Percentiles rank a stretch among this genome's conserved stretches.
Evolutionary conservation across 495 filamentous ascomycete genomes (phyloP).

Genomic region (Choiromyces venosus): DNA sequence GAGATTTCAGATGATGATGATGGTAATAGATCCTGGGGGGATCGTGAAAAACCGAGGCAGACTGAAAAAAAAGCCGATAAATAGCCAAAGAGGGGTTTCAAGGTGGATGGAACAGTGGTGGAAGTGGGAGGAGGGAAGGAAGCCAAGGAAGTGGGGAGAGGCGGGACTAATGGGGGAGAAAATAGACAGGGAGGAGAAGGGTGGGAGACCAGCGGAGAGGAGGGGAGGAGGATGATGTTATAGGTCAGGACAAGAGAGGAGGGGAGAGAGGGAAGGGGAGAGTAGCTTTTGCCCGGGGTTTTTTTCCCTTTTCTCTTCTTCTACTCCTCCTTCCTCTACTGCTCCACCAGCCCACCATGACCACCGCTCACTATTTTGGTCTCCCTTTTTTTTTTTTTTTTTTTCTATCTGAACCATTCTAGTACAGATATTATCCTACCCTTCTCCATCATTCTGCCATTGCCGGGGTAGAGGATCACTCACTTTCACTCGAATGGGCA

Average conservation of each 20-base stretch:
- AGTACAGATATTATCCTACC: not conserved
- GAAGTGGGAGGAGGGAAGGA: not conserved
- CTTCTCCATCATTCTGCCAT: not conserved
- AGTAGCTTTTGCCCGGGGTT: not conserved
- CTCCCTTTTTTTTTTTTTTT: not conserved
- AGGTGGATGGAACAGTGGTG: not conserved
- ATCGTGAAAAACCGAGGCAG: not conserved
- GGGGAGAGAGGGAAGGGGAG: not conserved
- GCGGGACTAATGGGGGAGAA: not conserved
- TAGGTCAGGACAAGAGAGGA: not conserved
- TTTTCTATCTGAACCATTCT: not conserved
- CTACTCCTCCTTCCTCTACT: not conserved
- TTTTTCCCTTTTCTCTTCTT: not conserved
- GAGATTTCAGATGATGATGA: not conserved
- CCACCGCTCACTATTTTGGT: not conserved
- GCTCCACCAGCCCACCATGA: not conserved
- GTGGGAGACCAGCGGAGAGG: not conserved
- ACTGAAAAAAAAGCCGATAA: not conserved
- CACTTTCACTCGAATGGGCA: not conserved
- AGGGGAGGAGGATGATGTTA: not conserved
- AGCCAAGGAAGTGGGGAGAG: not conserved
- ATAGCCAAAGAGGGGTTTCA: not conserved
- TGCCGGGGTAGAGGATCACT: not conserved
- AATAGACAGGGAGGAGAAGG: not conserved
- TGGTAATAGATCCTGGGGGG: not conserved